phyloP scores from a whole-genome alignment of 208 protist genomes.

The Leishmania tarentolae region DNA sequence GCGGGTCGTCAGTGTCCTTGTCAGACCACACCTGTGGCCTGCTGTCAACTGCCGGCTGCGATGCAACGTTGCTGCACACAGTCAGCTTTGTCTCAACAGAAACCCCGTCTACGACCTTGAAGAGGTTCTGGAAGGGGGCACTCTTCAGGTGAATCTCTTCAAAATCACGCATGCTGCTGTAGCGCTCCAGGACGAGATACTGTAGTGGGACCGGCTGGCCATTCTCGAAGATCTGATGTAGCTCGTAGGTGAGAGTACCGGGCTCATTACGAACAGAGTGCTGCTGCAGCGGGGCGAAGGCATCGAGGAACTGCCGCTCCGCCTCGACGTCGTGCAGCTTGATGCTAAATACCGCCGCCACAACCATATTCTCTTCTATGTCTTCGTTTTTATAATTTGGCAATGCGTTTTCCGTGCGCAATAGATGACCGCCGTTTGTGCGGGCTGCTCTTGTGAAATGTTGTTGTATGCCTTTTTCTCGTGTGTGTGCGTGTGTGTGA shows the following conservation, averaged over 20 bases:
- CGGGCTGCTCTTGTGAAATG: neutral
- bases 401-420: neutral
- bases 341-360: constrained; percentile 51
- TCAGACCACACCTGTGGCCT: constrained; percentile 26
- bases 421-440: neutral
- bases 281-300: constrained; percentile 49
- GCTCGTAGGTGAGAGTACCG: constrained; percentile 70
- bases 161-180: constrained; percentile 38
- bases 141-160: constrained; percentile 57
- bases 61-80: constrained; percentile 13
- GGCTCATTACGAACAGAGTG: constrained; percentile 54
- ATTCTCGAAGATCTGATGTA: constrained; percentile 52
- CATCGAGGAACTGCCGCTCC: constrained; percentile 39
- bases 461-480: neutral
- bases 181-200: constrained; percentile 66
- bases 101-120: constrained; percentile 31
- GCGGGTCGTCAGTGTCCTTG: constrained; percentile 22
- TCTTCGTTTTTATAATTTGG: neutral
- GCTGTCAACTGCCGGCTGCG: constrained; percentile 16
- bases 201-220: constrained; percentile 31
- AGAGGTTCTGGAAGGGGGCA: constrained; percentile 34
- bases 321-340: constrained; percentile 41
- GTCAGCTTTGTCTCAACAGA: constrained; percentile 32
- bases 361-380: constrained; percentile 50
- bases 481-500: neutral